Evolutionary conservation across 441 rosid species (phyloP).

Genomic region (Adansonia gregorii): DNA sequence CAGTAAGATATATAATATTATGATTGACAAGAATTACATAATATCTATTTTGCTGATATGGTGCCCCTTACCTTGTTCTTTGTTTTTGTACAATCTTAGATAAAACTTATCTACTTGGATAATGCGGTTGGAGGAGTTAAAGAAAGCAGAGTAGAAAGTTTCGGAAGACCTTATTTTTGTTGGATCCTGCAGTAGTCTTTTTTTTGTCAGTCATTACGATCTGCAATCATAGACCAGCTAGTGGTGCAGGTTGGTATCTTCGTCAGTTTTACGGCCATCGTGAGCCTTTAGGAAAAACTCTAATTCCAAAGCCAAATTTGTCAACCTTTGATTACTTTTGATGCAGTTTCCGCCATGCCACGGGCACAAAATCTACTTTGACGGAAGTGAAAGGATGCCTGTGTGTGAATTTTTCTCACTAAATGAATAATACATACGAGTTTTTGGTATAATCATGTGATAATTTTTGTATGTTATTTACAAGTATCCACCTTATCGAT

Average conservation of each 20-base stretch:
- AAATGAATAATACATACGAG: too few relatives aligned
- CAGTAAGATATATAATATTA: background rate
- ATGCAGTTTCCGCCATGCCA: too few relatives aligned
- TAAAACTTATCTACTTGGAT: constrained; percentile 20
- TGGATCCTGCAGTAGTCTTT: background rate
- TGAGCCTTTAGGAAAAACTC: background rate
- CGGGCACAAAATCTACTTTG: too few relatives aligned
- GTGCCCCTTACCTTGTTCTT: background rate
- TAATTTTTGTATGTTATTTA: too few relatives aligned
- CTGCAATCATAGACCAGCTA: background rate
- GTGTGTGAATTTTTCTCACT: too few relatives aligned
- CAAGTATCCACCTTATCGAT: too few relatives aligned
- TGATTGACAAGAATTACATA: background rate
- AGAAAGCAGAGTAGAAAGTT: background rate
- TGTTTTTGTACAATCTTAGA: background rate
- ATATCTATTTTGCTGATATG: background rate
- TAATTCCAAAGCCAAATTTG: background rate
- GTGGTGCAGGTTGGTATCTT: background rate
- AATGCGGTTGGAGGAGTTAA: background rate
- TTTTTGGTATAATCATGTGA: too few relatives aligned
- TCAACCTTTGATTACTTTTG: background rate
- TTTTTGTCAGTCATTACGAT: background rate
- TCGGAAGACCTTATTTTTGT: background rate
- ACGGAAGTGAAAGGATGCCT: too few relatives aligned
- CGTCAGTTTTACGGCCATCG: background rate